Base-by-base conservation (phyloP, 192 early-diverging fungal species). In the Gonapodya sp. region DNA sequence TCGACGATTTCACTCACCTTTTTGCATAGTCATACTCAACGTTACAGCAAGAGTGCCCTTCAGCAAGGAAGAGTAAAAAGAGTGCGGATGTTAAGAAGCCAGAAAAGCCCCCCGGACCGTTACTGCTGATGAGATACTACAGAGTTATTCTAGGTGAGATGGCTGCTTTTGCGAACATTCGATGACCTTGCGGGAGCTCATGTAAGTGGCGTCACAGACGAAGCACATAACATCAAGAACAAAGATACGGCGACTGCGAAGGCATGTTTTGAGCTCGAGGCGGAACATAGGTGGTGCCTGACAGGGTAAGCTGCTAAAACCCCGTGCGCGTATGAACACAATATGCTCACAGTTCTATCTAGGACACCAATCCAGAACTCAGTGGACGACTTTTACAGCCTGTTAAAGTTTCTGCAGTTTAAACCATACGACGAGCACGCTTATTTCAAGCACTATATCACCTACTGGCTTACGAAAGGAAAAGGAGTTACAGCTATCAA, bases 161-260 rank as follows among this genome's bases (percentile, higher is more conserved):
- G 8, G 46, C 16, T 18, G 16, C 64, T 18, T 72, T 30, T 30
- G 64, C 16, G 64, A 16, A 30, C 64, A 72, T 16, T 30, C 16
- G 64, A 30, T 16, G 64, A 16, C 64, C 16, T 30, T 72, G 64
- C 16, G 64, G 64, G 30, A 30, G 64, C 16, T 18, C 64, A 30
- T 72, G 31, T 86, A 83, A 83, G 86, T 16, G 82, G 85, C 34
- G 78, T 35, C 18, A 18, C 35, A 18, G 82, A 87, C 79, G 87
- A 87, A 46, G 87, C 87, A n/a, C 87, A 87, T 46, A 83, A 34
- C 31, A 85, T 87, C 37, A 87, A 87, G 74, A 87, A 87, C 81
- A 84, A 84, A 34, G n/a, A 24, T 2, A 87, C 85, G 2, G 36
- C 81, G n/a, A 32, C 36, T 1, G 82, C 86, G 2, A 82, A 80